Base-by-base conservation (phyloP, 1,284 basidiomycete species). In the Schizopora paradoxa region DNA sequence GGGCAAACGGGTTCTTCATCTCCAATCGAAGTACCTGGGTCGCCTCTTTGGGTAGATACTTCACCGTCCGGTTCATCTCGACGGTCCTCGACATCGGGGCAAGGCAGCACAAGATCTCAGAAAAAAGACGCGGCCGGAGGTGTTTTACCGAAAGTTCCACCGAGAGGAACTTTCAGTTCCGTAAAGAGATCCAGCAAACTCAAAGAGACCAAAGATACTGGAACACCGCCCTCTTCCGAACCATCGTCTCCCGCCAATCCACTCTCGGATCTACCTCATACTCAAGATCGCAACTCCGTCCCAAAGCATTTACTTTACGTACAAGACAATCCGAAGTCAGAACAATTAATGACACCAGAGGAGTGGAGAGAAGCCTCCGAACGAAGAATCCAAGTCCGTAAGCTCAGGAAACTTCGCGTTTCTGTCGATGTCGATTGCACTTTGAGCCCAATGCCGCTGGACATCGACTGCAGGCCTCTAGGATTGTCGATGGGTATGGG, bases 381-480 rank as follows among this genome's bases (percentile, higher is more conserved):
- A 16, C 25, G 37, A 19, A 29, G 48, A 6, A 21, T 28, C 16
- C 35, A 49, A 16, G 4, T 29, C 3, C 42, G 48, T 5, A 41
- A 28, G 16, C 13, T 47, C 10, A 19, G 40, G 8, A 42, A 36
- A n/a, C 13, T 19, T 11, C 42, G 32, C 18, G 2, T 18, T 13
- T 7, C 14, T 16, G 29, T 28, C 3, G 35, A 29, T 10, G 2
- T 16, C 10, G 16, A 3, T 16, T 21, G 2, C 2, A 11, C 13
- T 10, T 16, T 21, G 21, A 28, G 18, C 23, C 41, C 19, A 11
- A 16, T 45, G n/a, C 48, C 42, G 2, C 23, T 49, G 14, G 42
- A 35, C 6, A 41, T 47, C 14, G 46, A 47, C 31, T 47, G 46
- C 26, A 39, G 46, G 11, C 46, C 46, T 8, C 16, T 47, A 41